Evolutionary conservation across 129 eudicot genomes (phyloP), one percentile per base, ranked within the genome.

Genomic region (Heracleum sosnowskyi): DNA sequence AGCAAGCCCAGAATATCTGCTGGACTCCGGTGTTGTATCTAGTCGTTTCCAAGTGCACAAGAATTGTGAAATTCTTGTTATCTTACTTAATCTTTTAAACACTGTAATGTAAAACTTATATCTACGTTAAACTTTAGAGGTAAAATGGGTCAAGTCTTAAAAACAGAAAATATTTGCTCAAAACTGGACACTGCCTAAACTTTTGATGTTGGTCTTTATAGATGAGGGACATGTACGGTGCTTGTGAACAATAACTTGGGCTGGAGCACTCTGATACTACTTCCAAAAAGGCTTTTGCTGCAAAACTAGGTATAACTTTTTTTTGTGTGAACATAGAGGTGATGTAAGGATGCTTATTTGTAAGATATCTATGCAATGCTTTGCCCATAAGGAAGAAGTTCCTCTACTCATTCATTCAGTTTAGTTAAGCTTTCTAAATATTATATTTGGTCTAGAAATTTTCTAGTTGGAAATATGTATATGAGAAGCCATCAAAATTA

Each of bases 241-340:
- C 92, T n/a, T 94, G 97, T 97, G 97, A 91, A 89, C 98, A 91
- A 83, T 94, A 90, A 85, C 91, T 94, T 75, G 98, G 98, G 63
- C 84, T 94, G 86, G 98, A 94, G 76, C 98, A 94, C 81, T 83
- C 97, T 26, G 91, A 91, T 82, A 86, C 90, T 75, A 80, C 92
- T 77, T 96, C 97, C n/a, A 88, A 87, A 83, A 84, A 93, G 81
- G 73, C 96, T 42, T 89, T 87, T 40, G 62, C 90, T 22, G 83
- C 96, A n/a, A 17, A 89, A 86, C 81, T 97, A 94, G 98, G 98
- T 91, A 82, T 82, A 35, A 10, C 34, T 44, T 39, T 60, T 18
- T 57, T 11, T 35, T 39, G 53, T 22, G 15, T 5, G 28, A 20
- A 33, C n/a, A 41, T 60, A 26, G 26, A 4, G 37, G 12, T 18